A percentile compares a stretch with the other conserved stretches of the same genome.
Conservation (phyloP, 208 protist genomes). For the Leishmania gerbilli region DNA sequence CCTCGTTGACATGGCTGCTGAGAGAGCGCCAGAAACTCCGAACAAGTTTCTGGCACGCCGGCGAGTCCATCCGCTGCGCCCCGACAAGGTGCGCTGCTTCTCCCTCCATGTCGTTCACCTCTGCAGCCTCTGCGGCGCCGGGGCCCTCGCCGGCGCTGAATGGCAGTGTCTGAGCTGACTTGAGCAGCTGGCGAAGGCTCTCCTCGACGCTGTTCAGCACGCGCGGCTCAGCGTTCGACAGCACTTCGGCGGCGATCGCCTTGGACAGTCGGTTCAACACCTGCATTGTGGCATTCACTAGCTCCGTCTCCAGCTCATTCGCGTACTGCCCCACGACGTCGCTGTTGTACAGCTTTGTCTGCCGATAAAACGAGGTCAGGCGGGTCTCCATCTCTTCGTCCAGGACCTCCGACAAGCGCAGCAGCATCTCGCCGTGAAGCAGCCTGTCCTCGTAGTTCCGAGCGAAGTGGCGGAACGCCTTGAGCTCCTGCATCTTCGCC, state of each 20-base stretch:
- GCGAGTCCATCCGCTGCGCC: slow-evolving; percentile 43
- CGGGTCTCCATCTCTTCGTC: slow-evolving; percentile 56
- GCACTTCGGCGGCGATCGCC: slow-evolving; percentile 51
- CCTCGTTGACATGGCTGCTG: slow-evolving; percentile 34
- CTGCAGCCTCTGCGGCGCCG: slow-evolving; percentile 11
- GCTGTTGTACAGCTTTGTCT: slow-evolving; percentile 73
- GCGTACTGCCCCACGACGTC: slow-evolving; percentile 44
- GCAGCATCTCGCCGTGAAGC: slow-evolving; percentile 59
- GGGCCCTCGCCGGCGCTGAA: slow-evolving; percentile 24
- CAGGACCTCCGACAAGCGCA: slow-evolving; percentile 54
- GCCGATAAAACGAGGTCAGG: slow-evolving; percentile 43
- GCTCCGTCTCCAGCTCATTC: slow-evolving; percentile 54
- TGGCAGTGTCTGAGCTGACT: slow-evolving; percentile 56
- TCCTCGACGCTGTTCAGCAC: slow-evolving; percentile 59
- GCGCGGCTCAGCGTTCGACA: slow-evolving; percentile 48
- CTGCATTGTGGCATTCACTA: slow-evolving; percentile 50
- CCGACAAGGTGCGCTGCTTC: slow-evolving; percentile 8
- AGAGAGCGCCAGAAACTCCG: slow-evolving; percentile 68
- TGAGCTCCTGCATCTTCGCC: slow-evolving; percentile 57
- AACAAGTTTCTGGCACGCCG: slow-evolving; percentile 55
- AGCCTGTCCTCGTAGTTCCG: slow-evolving; percentile 57
- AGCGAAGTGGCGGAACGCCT: slow-evolving; percentile 54
- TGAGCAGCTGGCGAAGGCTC: slow-evolving; percentile 47
- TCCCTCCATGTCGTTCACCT: slow-evolving; percentile 6
- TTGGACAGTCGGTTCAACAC: slow-evolving; percentile 61